Base-by-base conservation (phyloP, 768 basidiomycete genomes). In the Trametes cubensis region DNA sequence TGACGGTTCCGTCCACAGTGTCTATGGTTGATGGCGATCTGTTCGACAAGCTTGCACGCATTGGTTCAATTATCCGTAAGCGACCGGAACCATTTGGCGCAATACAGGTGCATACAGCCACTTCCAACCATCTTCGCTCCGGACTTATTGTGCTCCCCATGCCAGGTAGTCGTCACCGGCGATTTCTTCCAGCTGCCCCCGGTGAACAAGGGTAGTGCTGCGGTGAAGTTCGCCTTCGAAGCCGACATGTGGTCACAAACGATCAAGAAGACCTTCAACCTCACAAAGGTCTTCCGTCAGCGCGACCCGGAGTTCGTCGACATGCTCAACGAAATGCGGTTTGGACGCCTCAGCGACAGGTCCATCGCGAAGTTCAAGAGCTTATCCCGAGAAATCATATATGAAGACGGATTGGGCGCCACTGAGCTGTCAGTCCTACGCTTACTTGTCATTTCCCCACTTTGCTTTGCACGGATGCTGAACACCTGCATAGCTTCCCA, bases 111-210 rank as follows among this genome's bases (percentile, higher is more conserved):
- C 11, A 72, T 56, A 15, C 52, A 7, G 23, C 28, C 25, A 41
- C 47, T n/a, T 2, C 15, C 18, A 4, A 21, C 50, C 44, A 2
- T 18, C n/a, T 25, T 14, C 4, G 6, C n/a, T 13, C 38, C 23
- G 44, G 15, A 17, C 26, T 26, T 44, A 34, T 6, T 10, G 28
- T 40, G 40, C 5, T 25, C 57, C 48, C 46, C 25, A 8, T 49
- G 20, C 42, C 55, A 94, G 91, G 76, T 98, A 42, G 81, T 98
- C 62, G 88, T 98, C 23, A 96, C 95, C 1, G 97, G 97, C 8
- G 97, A 99, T 72, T 98, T 98, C 78, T 98, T 98, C 78, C 96
- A 99, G 73, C 83, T 99, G 5, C 97, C 97, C 0, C 97, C 97
- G 2, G 95, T 98, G 0, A 79, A 80, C 7, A 95, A 88, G 72